These are phyloP conservation scores for Monosporozyma aquatica DNA, from an alignment of 805 yeast genomes.

Conservation along the genomic window DNA sequence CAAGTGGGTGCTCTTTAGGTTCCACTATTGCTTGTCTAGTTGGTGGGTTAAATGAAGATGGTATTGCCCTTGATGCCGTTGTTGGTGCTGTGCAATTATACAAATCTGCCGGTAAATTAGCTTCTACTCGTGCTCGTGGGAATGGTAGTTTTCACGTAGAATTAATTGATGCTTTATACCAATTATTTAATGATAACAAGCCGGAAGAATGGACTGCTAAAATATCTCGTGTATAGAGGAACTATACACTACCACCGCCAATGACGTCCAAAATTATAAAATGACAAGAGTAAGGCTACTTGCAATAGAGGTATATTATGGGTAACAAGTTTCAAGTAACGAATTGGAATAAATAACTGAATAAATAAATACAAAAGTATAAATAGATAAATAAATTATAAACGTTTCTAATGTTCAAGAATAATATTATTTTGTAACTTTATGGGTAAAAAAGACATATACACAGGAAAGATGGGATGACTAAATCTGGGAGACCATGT, in stretches of 20 bases:
- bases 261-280: no score
- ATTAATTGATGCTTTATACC: conserved; percentile 25
- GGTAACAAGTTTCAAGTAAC: no score
- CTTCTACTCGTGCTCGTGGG: conserved; percentile 36
- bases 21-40: conserved; percentile 54
- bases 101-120: conserved; percentile 52
- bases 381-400: neutral
- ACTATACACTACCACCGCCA: no score
- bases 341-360: no score
- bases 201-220: conserved; percentile 24
- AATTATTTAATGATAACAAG: conserved; percentile 16
- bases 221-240: conserved; percentile 2
- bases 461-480: neutral
- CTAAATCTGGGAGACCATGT: neutral
- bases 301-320: neutral
- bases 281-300: neutral
- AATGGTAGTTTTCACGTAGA: conserved; percentile 27
- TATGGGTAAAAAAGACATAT: no score
- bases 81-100: conserved; percentile 48
- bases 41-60: conserved; percentile 35
- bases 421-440: conserved; percentile 1
- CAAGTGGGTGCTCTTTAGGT: conserved; percentile 78
- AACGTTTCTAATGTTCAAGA: neutral
- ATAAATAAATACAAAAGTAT: neutral
- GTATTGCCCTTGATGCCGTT: conserved; percentile 37